phyloP scores from a whole-genome alignment of 2,329 filamentous ascomycete species.

The Paraphoma sp. region DNA sequence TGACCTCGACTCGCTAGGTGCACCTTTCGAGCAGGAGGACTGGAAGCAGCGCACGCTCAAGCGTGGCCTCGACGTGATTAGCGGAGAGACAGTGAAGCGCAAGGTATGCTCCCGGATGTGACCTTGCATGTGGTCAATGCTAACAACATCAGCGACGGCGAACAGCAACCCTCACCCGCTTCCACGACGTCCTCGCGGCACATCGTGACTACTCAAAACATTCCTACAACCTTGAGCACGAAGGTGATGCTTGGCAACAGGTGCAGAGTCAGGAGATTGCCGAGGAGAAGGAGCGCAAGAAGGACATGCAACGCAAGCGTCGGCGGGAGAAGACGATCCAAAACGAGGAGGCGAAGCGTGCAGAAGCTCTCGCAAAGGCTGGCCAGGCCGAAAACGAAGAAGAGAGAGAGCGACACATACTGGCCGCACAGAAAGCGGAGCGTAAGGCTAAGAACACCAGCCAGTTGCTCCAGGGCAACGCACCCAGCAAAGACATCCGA shows the following conservation, averaged over 20 bases:
- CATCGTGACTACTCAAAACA: constrained; percentile 76
- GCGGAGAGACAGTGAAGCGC: constrained; percentile 68
- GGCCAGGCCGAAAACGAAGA: constrained; percentile 80
- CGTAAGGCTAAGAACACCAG: constrained; percentile 94
- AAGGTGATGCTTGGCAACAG: constrained; percentile 80
- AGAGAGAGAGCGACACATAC: constrained; percentile 79
- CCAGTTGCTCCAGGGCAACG: constrained; percentile 83
- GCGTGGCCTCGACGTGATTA: constrained; percentile 71
- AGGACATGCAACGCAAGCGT: constrained; percentile 98
- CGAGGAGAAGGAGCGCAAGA: constrained; percentile 98
- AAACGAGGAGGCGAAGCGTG: constrained; percentile 84
- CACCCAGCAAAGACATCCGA: constrained; percentile 73
- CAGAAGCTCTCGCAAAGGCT: constrained; percentile 78
- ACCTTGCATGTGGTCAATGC: constrained; percentile 1
- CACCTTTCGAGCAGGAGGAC: constrained; percentile 59
- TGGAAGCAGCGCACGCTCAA: constrained; percentile 66
- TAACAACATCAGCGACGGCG: constrained; percentile 62
- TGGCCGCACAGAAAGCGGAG: constrained; percentile 86
- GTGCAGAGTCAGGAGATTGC: constrained; percentile 89
- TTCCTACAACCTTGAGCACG: constrained; percentile 78
- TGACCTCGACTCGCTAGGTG: constrained; percentile 62
- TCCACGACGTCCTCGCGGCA: constrained; percentile 66
- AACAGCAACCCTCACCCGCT: constrained; percentile 61
- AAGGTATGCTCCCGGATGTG: constrained; percentile 57
- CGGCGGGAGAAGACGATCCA: constrained; percentile 93